Evolutionary conservation across 306 rosid genomes (phyloP).

Genomic region (Betula pendula): DNA sequence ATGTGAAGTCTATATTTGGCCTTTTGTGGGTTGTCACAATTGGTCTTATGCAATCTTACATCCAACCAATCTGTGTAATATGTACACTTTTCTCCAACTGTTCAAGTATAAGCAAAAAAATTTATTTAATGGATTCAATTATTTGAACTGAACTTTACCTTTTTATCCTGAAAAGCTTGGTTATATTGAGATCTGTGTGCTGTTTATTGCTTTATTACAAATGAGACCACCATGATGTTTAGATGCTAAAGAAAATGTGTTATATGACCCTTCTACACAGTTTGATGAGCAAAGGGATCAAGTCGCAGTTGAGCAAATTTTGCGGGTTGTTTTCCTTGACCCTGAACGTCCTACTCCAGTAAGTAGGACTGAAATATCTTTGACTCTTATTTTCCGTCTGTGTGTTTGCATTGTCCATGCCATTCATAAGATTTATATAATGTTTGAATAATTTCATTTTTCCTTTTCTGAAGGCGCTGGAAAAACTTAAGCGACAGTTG

Average conservation of each 20-base stretch:
- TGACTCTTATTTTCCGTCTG: not conserved
- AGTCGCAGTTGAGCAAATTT: slow-evolving; percentile 83
- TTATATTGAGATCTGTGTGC: not conserved
- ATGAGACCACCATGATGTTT: slow-evolving; percentile 13
- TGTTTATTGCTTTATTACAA: not conserved
- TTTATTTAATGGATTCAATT: not conserved
- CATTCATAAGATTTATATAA: too few relatives aligned
- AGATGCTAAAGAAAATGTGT: slow-evolving; percentile 25
- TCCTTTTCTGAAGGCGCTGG: slow-evolving; percentile 61
- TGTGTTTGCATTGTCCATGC: not conserved
- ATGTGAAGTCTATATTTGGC: not conserved
- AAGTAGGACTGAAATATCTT: slow-evolving; percentile 34
- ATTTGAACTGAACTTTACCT: not conserved
- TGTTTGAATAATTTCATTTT: slow-evolving; percentile 6
- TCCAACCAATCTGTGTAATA: not conserved
- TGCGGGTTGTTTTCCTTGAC: slow-evolving; percentile 84
- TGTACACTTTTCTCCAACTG: not conserved
- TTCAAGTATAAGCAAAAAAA: not conserved
- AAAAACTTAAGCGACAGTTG: slow-evolving; percentile 73
- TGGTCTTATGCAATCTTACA: not conserved
- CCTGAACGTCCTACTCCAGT: slow-evolving; percentile 76
- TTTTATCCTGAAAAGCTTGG: not conserved
- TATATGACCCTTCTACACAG: slow-evolving; percentile 39
- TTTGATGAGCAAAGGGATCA: slow-evolving; percentile 93
- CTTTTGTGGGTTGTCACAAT: not conserved